phyloP scores from a whole-genome alignment of 495 filamentous ascomycete species.

The Tuber umbilicatum region DNA sequence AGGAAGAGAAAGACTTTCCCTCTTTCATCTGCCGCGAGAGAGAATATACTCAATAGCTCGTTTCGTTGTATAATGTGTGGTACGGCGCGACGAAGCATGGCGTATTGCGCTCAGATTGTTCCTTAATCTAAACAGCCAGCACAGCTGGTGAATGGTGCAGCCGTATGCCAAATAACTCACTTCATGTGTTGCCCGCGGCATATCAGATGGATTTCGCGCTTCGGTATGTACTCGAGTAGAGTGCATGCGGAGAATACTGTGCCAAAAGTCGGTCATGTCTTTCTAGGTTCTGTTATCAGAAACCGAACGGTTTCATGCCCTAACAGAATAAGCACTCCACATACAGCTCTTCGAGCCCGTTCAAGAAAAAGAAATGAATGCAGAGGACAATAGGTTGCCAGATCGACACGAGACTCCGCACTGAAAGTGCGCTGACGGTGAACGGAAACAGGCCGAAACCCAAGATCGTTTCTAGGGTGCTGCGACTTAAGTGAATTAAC shows the following conservation, averaged over 20 bases:
- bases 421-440: background rate
- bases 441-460: background rate
- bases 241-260: background rate
- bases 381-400: background rate
- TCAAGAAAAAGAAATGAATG: background rate
- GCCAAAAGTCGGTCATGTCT: background rate
- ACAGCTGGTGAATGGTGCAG: background rate
- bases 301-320: background rate
- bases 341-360: background rate
- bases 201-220: background rate
- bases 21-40: background rate
- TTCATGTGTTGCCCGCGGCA: background rate
- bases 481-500: background rate
- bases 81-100: background rate
- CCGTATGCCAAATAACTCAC: background rate
- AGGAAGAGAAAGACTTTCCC: background rate
- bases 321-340: background rate
- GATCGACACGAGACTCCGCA: background rate
- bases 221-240: background rate
- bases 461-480: background rate
- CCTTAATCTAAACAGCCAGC: background rate
- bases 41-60: background rate
- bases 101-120: background rate
- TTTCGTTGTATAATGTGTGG: background rate
- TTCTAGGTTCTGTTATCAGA: background rate